Conservation (phyloP, 139 green algal genomes). For the Closterium sp. region DNA sequence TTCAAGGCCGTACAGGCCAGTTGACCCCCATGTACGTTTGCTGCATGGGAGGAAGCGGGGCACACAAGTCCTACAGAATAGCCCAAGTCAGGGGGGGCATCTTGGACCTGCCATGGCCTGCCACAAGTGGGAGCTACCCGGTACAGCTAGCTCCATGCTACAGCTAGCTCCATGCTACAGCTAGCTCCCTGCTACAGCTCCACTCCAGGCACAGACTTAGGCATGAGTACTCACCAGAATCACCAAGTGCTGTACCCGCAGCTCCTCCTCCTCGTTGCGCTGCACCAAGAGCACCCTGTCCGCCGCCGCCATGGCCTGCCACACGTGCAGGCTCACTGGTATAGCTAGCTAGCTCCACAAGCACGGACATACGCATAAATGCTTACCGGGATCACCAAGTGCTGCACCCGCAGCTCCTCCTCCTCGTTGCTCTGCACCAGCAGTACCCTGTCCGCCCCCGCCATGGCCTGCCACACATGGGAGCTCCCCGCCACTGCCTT, state of each 20-base stretch:
- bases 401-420: constrained; percentile 45
- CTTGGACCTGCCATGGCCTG: too few relatives aligned
- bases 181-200: too few relatives aligned
- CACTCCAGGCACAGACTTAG: too few relatives aligned
- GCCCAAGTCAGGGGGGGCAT: too few relatives aligned
- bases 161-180: too few relatives aligned
- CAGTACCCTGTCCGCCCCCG: constrained; percentile 75
- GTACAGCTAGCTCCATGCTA: too few relatives aligned
- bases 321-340: constrained; percentile 24
- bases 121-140: too few relatives aligned
- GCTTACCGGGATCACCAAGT: constrained; percentile 49
- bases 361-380: not conserved
- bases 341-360: too few relatives aligned
- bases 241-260: constrained; percentile 41
- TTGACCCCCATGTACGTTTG: not conserved
- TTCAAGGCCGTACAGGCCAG: not conserved
- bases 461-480: constrained; percentile 48
- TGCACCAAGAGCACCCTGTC: constrained; percentile 80
- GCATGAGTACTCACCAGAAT: too few relatives aligned
- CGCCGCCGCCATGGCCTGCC: constrained; percentile 55
- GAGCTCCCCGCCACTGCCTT: constrained; percentile 12
- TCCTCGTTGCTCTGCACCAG: constrained; percentile 66
- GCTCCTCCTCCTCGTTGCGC: constrained; percentile 53
- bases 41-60: too few relatives aligned
- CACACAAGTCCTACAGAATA: too few relatives aligned